Conservation (phyloP, 441 rosid species). For the Euphorbia celastroides region DNA sequence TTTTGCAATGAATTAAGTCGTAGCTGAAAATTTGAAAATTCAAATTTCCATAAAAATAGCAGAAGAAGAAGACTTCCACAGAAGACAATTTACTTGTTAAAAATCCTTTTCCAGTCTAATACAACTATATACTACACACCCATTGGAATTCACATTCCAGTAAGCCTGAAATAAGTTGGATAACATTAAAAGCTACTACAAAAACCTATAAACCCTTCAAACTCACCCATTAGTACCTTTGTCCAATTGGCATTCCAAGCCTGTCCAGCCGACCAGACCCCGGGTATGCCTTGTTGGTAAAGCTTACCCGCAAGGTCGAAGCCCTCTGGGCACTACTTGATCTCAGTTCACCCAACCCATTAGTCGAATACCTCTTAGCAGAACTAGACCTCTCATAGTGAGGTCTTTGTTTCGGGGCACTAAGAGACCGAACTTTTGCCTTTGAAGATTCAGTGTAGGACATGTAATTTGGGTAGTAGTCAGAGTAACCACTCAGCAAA, state of each 20-base stretch:
- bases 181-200: slow-evolving; percentile 8
- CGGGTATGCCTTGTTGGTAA: slow-evolving; percentile 74
- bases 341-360: slow-evolving; percentile 41
- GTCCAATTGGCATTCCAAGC: slow-evolving; percentile 73
- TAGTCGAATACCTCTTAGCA: slow-evolving; percentile 43
- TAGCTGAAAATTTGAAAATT: too few relatives aligned
- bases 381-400: slow-evolving; percentile 65
- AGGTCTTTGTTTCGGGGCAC: slow-evolving; percentile 83
- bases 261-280: slow-evolving; percentile 91
- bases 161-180: slow-evolving; percentile 15
- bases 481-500: slow-evolving; percentile 43
- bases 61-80: too few relatives aligned
- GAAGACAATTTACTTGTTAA: not conserved
- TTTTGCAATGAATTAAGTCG: too few relatives aligned
- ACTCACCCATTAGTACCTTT: slow-evolving; percentile 33
- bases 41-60: too few relatives aligned
- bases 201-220: not conserved
- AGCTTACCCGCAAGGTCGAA: slow-evolving; percentile 50
- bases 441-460: slow-evolving; percentile 74
- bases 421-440: slow-evolving; percentile 71
- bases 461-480: slow-evolving; percentile 89
- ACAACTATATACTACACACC: not conserved
- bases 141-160: too few relatives aligned
- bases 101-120: not conserved
- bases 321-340: slow-evolving; percentile 37